Base-by-base conservation (phyloP, 225 moss, liverwort and hornwort genomes). In the Bryum argenteum region DNA sequence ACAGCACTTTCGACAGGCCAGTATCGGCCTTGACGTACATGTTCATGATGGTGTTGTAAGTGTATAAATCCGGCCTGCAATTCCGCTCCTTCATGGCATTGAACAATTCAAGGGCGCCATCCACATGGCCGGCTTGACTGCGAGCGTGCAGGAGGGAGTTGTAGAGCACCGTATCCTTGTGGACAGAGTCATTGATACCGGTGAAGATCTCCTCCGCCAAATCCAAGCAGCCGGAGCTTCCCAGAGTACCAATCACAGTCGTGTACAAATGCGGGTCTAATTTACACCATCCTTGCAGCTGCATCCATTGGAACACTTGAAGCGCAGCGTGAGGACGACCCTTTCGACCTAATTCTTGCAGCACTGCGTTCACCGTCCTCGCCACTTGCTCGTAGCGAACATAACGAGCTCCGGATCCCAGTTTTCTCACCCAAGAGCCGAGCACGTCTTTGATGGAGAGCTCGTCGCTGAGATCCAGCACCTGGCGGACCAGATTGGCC, bases 181-280 rank as follows among this genome's bases (percentile, higher is more conserved):
- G 86, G 33, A 97, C 97, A 5, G 90, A 79, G 15, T 73, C 80
- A 37, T 85, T 86, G 65, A 97, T 82, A 53, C 80, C 88, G n/a
- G 76, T 71, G 59, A 93, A 97, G 45, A 97, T 84, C 71, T 80
- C 88, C 71, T 97, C 91, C 17, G 93, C 93, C 77, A 91, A 81
- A 56, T 94, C 90, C 61, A 94, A 76, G 66, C 87, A 94, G 11
- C 90, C 91, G 13, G 94, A 80, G 68, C 84, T 84, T 9, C 97
- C 93, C 23, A 97, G 79, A 18, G 88, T 71, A 39, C 85, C 86
- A 63, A 97, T 97, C 54, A 97, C 83, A 3, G 97, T 92, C 13
- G 97, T 92, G 54, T 97, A 92, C 80, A 97, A 71, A 77, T 94
- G 94, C 16, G 97, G 97, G 83, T 97, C 97, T 37, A 91, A 50